Conservation (phyloP, 306 rosid genomes). For the Rosa lucieae region DNA sequence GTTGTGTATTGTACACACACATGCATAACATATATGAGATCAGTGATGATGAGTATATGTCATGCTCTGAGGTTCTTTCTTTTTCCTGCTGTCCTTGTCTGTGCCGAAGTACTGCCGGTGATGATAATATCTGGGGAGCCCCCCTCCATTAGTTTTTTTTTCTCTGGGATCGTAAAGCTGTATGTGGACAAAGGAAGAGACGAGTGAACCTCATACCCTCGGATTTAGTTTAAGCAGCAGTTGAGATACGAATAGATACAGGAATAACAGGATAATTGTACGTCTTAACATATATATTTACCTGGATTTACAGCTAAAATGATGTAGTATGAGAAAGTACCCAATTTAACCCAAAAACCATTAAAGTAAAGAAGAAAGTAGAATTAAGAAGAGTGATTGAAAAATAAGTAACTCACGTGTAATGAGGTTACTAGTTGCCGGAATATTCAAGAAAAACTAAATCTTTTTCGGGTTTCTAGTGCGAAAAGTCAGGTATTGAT, state of each 20-base stretch:
- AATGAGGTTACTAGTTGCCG: no score
- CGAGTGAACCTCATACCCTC: background rate
- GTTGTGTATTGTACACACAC: no score
- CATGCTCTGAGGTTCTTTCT: background rate
- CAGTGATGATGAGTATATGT: background rate
- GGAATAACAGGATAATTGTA: background rate
- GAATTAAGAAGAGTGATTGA: no score
- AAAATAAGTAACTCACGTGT: no score
- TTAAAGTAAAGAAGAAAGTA: no score
- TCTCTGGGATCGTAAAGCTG: conserved; percentile 1
- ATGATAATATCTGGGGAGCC: background rate
- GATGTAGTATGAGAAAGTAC: no score
- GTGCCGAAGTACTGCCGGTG: background rate
- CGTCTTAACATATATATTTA: background rate
- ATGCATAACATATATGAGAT: background rate
- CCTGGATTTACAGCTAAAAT: background rate
- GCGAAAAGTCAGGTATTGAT: no score
- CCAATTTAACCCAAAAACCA: no score
- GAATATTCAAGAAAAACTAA: no score
- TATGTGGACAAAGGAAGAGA: conserved; percentile 10
- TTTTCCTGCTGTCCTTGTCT: background rate
- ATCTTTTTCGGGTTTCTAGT: no score
- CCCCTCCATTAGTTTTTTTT: background rate
- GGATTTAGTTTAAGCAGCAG: conserved; percentile 17
- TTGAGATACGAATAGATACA: conserved; percentile 12